Base-by-base conservation (phyloP, 148 eudicot genomes). In the Amaranthus cruentus region DNA sequence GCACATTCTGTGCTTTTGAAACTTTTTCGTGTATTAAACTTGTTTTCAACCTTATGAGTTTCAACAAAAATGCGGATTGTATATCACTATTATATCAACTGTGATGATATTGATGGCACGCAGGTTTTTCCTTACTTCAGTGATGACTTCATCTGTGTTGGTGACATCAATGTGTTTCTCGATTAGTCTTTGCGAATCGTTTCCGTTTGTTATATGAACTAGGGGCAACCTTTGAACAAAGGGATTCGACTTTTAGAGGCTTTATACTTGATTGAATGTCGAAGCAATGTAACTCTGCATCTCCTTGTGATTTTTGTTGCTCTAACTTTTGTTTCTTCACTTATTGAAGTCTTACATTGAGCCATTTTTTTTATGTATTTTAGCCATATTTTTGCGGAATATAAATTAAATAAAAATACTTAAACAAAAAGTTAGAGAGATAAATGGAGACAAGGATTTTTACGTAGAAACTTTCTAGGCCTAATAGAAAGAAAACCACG, bases 141-240 rank as follows among this genome's bases (percentile, higher is more conserved):
- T 49, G 55, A 58, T 55, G 18, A 18, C 18, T 62, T 65, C 47
- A 71, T 54, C 61, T 77, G 64, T 47, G 47, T 85, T 91, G 98
- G 86, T 94, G 66, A 91, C 98, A 50, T 83, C 91, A 5, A 85
- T 94, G 90, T 94, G 97, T 86, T 38, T 81, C 97, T 81, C 90
- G 85, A 57, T 87, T 94, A 55, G 98, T 94, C 63, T 89, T 94
- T 69, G 82, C 78, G 59, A 97, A 94, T 14, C 90, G 98, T 9
- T 91, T 97, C 79, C 91, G 86, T 63, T 77, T 89, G 81, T 85
- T 94, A 51, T 94, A 91, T 84, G 97, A 97, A 9, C 97, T 97
- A 42, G 96, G 84, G 70, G 84, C 88, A 80, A 77, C 68, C 51
- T 76, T 75, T 63, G 75, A 85, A 48, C 84, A 75, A 74, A 84